Evolutionary conservation across 2,329 filamentous ascomycete genomes (phyloP).

Genomic region (Aspergillus pseudonomiae): DNA sequence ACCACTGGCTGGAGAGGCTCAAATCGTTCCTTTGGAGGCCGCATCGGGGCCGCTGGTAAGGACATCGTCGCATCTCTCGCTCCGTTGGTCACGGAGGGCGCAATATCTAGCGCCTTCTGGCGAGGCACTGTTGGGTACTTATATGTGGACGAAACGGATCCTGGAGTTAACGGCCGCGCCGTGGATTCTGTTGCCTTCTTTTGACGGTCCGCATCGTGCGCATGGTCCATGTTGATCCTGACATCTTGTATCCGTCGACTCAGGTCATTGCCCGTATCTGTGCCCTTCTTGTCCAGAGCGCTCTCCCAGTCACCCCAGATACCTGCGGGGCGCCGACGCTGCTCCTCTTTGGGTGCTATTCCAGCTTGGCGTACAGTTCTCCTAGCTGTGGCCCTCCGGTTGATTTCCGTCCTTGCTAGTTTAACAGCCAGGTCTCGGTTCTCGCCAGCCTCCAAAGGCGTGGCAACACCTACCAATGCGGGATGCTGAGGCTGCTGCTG

Average conservation of each 20-base stretch:
- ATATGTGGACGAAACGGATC: conserved; percentile 35
- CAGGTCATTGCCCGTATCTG: conserved; percentile 48
- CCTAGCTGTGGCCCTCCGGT: conserved; percentile 65
- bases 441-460: conserved; percentile 69
- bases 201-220: conserved; percentile 14
- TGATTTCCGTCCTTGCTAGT: conserved; percentile 72
- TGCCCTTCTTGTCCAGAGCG: conserved; percentile 39
- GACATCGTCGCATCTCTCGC: conserved; percentile 17
- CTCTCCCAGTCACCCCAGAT: conserved; percentile 58
- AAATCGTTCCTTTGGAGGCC: conserved; percentile 44
- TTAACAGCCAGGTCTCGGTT: conserved; percentile 76
- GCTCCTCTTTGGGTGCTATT: conserved; percentile 60
- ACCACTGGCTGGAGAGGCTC: conserved; percentile 16
- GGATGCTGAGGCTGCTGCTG: conserved; percentile 53
- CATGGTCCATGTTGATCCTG: conserved; percentile 42
- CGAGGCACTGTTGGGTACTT: conserved; percentile 49
- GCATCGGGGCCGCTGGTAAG: conserved; percentile 34
- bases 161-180: conserved; percentile 19
- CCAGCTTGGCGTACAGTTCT: conserved; percentile 61
- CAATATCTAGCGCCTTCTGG: conserved; percentile 32
- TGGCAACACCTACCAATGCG: conserved; percentile 60
- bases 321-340: conserved; percentile 56
- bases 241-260: conserved; percentile 57
- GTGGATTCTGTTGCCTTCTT: conserved; percentile 14
- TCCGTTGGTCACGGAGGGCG: conserved; percentile 24